phyloP scores from a whole-genome alignment of 208 protist genomes.

The Leishmania arabica region DNA sequence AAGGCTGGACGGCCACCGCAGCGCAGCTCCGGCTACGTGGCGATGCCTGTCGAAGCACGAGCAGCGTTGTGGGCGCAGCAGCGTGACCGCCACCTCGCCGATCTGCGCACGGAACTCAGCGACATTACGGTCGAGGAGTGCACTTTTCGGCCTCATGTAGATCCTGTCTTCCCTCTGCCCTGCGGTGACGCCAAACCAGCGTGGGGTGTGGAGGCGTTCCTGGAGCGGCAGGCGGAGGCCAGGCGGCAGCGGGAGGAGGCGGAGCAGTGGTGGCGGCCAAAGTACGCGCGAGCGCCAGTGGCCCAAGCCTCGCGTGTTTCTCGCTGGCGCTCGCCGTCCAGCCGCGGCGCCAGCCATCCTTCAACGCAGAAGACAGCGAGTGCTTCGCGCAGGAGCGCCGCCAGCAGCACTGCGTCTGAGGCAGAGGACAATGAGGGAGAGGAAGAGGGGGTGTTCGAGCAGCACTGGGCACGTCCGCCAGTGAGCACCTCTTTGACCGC shows the following conservation, averaged over 20 bases:
- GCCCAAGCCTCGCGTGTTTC: not conserved
- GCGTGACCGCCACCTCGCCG: constrained; percentile 42
- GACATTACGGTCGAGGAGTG: constrained; percentile 40
- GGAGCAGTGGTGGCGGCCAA: constrained; percentile 57
- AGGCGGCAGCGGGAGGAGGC: constrained; percentile 53
- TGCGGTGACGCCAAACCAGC: constrained; percentile 17
- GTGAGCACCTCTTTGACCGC: constrained; percentile 22
- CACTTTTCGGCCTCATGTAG: constrained; percentile 67
- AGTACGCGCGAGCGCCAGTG: constrained; percentile 21
- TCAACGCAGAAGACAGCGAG: not conserved
- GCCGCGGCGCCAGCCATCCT: not conserved
- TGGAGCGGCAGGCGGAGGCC: constrained; percentile 62
- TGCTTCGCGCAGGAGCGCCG: not conserved
- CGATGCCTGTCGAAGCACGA: constrained; percentile 52
- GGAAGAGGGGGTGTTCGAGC: constrained; percentile 24
- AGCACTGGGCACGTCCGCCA: constrained; percentile 22
- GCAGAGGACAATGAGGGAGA: not conserved
- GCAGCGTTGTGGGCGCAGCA: constrained; percentile 56
- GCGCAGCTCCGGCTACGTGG: constrained; percentile 33
- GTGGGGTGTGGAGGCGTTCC: constrained; percentile 50
- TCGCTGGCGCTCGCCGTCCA: not conserved
- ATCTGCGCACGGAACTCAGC: constrained; percentile 45
- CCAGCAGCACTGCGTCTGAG: not conserved
- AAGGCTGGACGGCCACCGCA: constrained; percentile 53
- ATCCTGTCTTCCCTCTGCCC: constrained; percentile 53